These are phyloP conservation scores for Eucalyptus paniculata DNA, from an alignment of 345 rosid genomes.

Conservation along the genomic window DNA sequence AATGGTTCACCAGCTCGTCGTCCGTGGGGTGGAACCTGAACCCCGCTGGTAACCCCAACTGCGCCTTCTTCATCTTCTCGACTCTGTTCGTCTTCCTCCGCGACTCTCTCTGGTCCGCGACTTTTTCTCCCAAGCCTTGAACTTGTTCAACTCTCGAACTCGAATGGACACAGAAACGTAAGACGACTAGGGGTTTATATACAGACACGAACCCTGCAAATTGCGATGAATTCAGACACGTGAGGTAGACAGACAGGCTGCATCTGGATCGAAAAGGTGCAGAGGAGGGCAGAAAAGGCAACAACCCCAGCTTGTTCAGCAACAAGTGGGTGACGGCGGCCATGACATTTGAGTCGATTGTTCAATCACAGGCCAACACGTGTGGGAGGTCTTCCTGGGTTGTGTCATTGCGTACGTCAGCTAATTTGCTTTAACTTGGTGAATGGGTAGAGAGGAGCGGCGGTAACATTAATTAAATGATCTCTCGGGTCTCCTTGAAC, in stretches of 20 bases:
- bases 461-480: neutral
- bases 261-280: neutral
- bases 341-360: neutral
- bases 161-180: neutral
- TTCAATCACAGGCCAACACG: neutral
- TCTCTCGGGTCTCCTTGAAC: neutral
- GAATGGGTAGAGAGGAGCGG: neutral
- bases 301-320: neutral
- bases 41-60: constrained; percentile 67
- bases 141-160: neutral
- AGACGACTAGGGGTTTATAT: neutral
- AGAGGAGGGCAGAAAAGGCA: neutral
- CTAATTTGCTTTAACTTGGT: neutral
- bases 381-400: neutral
- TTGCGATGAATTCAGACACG: neutral
- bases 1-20: constrained; percentile 77
- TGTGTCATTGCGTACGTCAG: neutral
- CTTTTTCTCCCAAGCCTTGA: neutral
- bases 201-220: neutral
- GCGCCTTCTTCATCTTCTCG: neutral
- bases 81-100: neutral
- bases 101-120: neutral
- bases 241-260: neutral
- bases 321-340: neutral
- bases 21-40: constrained; percentile 97